Conservation (phyloP, 2,329 filamentous ascomycete genomes). For the Trichoderma sp. region DNA sequence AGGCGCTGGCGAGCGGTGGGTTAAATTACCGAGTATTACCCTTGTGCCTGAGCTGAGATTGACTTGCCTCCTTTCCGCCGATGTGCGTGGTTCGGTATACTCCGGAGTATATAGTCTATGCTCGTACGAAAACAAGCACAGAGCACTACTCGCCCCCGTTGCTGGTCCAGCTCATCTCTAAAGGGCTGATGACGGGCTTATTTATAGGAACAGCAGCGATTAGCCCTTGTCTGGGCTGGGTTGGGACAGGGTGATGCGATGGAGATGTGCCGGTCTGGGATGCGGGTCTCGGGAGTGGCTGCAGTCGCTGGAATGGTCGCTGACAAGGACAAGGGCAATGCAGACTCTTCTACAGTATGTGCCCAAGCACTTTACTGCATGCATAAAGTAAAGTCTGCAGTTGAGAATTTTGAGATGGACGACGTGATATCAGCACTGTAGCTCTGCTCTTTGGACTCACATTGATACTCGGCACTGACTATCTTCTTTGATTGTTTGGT, state of each 20-base stretch:
- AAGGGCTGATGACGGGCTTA: not conserved
- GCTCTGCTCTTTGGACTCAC: not conserved
- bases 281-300: constrained; percentile 20
- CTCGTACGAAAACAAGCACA: not conserved
- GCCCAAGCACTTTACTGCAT: not conserved
- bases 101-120: not conserved
- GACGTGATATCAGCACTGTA: not conserved
- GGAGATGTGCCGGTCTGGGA: constrained; percentile 7
- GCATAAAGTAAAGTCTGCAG: not conserved
- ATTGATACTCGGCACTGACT: not conserved
- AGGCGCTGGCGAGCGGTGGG: constrained; percentile 10
- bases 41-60: not conserved
- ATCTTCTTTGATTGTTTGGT: not conserved
- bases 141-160: not conserved
- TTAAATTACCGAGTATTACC: constrained; percentile 19
- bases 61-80: not conserved
- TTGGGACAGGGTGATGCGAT: not conserved
- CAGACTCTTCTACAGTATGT: not conserved
- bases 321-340: constrained; percentile 10
- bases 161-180: not conserved
- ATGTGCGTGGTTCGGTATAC: not conserved
- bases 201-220: not conserved
- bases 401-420: not conserved
- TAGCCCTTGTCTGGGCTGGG: not conserved
- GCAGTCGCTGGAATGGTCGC: not conserved